phyloP scores from a whole-genome alignment of 805 yeast genomes.

The Saturnispora zaruensis region DNA sequence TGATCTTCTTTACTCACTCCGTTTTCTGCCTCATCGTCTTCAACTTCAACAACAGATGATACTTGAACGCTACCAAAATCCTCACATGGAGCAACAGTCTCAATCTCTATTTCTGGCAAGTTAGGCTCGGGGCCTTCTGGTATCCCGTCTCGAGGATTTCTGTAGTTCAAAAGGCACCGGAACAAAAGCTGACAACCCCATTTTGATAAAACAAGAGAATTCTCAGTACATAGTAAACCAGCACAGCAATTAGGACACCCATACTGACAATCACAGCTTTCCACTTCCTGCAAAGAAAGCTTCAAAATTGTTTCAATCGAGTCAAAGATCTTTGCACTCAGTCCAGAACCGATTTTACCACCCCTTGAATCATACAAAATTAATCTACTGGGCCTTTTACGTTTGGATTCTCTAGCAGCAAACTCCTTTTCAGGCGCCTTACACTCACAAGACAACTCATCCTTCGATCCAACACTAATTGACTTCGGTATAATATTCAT shows the following conservation, averaged over 20 bases:
- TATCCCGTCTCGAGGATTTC: slow-evolving; percentile 39
- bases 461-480: slow-evolving; percentile 55
- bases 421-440: slow-evolving; percentile 97
- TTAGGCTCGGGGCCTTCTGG: slow-evolving; percentile 70
- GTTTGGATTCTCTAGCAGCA: slow-evolving; percentile 57
- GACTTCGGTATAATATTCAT: slow-evolving; percentile 70
- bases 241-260: slow-evolving; percentile 89
- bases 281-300: slow-evolving; percentile 50
- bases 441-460: slow-evolving; percentile 86
- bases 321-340: slow-evolving; percentile 72
- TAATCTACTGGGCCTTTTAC: slow-evolving; percentile 81
- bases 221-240: slow-evolving; percentile 72
- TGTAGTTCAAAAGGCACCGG: slow-evolving; percentile 49
- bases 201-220: slow-evolving; percentile 75
- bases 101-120: slow-evolving; percentile 60
- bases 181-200: slow-evolving; percentile 72
- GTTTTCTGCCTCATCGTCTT: slow-evolving; percentile 27
- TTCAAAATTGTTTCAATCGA: slow-evolving; percentile 58
- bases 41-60: slow-evolving; percentile 50
- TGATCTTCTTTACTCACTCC: not conserved
- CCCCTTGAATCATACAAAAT: slow-evolving; percentile 81
- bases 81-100: slow-evolving; percentile 53
- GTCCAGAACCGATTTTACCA: slow-evolving; percentile 71
- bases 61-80: slow-evolving; percentile 43
- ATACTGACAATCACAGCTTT: slow-evolving; percentile 54